Evolutionary conservation across 2,329 filamentous ascomycete genomes (phyloP).

Genomic region (Gnomoniopsis sp.): DNA sequence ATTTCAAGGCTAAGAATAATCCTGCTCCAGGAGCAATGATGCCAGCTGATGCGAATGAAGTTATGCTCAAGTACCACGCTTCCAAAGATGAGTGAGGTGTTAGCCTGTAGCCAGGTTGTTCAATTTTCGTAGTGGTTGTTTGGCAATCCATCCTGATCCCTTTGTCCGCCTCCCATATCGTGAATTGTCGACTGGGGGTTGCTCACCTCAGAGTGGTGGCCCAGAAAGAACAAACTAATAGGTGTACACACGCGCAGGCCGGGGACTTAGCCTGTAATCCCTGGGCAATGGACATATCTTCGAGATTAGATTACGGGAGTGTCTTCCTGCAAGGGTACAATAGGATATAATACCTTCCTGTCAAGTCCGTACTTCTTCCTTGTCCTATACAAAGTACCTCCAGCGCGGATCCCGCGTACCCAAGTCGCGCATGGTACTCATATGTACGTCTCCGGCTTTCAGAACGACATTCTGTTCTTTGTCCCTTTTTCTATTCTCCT

Average conservation of each 20-base stretch:
- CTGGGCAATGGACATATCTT: too few relatives aligned
- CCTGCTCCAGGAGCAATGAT: conserved; percentile 13
- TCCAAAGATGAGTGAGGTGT: not conserved
- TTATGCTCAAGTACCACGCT: conserved; percentile 12
- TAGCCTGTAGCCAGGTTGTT: not conserved
- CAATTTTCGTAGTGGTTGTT: not conserved
- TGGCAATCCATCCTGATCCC: too few relatives aligned
- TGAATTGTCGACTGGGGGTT: too few relatives aligned
- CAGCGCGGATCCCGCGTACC: conserved; percentile 36
- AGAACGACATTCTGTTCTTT: conserved; percentile 31
- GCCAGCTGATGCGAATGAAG: conserved; percentile 13
- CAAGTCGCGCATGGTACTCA: conserved; percentile 30
- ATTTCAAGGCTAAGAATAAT: conserved; percentile 18
- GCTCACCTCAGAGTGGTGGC: too few relatives aligned
- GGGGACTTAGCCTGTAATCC: too few relatives aligned
- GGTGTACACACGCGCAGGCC: too few relatives aligned
- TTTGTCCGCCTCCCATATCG: too few relatives aligned
- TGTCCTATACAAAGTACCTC: conserved; percentile 28
- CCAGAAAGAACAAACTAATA: too few relatives aligned
- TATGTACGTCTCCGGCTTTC: conserved; percentile 35
- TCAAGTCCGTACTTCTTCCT: not conserved
- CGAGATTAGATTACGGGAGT: too few relatives aligned
- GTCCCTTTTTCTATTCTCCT: conserved; percentile 38
- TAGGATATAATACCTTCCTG: too few relatives aligned
- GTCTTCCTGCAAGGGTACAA: too few relatives aligned